phyloP scores from a whole-genome alignment of 164 flowering plant species.

The Aristolochia californica region DNA sequence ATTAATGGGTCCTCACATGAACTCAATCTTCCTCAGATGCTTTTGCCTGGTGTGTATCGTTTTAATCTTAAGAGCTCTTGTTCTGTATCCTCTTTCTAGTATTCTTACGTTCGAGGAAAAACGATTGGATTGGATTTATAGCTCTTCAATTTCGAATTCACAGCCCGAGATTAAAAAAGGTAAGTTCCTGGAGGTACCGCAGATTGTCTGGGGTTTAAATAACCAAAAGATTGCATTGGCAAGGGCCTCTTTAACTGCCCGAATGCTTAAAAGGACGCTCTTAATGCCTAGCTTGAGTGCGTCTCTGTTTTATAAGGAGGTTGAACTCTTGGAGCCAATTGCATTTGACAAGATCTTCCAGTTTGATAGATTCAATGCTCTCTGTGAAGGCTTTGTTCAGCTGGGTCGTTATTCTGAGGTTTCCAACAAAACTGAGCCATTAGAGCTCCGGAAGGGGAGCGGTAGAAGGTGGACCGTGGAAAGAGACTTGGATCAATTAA shows the following conservation, averaged over 20 bases:
- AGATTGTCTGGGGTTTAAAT: slow-evolving; percentile 94
- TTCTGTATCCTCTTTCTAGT: slow-evolving; percentile 2
- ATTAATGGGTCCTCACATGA: slow-evolving; percentile 20
- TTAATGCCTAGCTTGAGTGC: slow-evolving; percentile 93
- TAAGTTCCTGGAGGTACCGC: slow-evolving; percentile 87
- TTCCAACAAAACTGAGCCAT: slow-evolving; percentile 23
- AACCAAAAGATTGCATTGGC: slow-evolving; percentile 96
- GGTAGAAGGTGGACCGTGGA: slow-evolving; percentile 86
- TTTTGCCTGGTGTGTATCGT: slow-evolving; percentile 23
- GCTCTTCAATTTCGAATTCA: slow-evolving; percentile 8
- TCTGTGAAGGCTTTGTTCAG: slow-evolving; percentile 70
- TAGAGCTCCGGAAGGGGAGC: slow-evolving; percentile 69
- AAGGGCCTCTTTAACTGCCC: slow-evolving; percentile 80
- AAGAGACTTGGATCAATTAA: slow-evolving; percentile 78
- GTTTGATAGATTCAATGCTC: slow-evolving; percentile 59
- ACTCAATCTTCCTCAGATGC: slow-evolving; percentile 41
- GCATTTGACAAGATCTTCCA: slow-evolving; percentile 73
- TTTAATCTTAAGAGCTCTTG: slow-evolving; percentile 3
- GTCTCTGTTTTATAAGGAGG: slow-evolving; percentile 86
- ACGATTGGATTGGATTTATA: slow-evolving; percentile 5
- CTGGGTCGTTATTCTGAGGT: slow-evolving; percentile 53
- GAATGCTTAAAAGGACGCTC: slow-evolving; percentile 68
- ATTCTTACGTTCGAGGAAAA: neutral
- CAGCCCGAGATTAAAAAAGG: slow-evolving; percentile 26
- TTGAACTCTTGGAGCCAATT: slow-evolving; percentile 65